A percentile compares a stretch with the other conserved stretches of the same genome.
Conservation (phyloP, 164 flowering plant species). For the Litsea cubeba region DNA sequence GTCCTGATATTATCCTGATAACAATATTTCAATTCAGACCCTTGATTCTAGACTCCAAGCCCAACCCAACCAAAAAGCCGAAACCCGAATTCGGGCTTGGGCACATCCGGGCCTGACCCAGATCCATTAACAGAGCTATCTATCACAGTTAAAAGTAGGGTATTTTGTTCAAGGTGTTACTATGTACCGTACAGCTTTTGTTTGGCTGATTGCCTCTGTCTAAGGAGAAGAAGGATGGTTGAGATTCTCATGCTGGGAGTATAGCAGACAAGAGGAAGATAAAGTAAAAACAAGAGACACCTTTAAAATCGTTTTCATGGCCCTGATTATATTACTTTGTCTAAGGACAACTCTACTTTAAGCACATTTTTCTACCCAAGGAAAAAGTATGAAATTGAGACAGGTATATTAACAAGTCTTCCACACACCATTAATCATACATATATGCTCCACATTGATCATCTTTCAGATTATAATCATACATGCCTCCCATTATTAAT, state of each 20-base stretch:
- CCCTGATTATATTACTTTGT: background rate
- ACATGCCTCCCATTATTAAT: no score
- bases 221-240: background rate
- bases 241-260: background rate
- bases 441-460: background rate
- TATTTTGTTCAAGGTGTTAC: no score
- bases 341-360: background rate
- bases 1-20: no score
- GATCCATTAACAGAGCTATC: no score
- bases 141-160: no score
- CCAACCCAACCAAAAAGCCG: no score
- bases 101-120: no score
- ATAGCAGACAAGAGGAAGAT: background rate
- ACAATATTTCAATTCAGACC: no score
- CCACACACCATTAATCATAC: background rate
- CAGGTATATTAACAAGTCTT: background rate
- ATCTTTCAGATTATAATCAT: no score
- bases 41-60: no score
- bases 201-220: background rate
- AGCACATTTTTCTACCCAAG: background rate
- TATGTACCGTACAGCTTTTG: no score
- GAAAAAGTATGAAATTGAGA: background rate
- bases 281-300: background rate
- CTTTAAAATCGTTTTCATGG: background rate
- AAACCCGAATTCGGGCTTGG: no score